Evolutionary conservation across 257 asterid genomes (phyloP), one percentile per base, ranked within the genome.

Genomic region (Petrea volubilis): DNA sequence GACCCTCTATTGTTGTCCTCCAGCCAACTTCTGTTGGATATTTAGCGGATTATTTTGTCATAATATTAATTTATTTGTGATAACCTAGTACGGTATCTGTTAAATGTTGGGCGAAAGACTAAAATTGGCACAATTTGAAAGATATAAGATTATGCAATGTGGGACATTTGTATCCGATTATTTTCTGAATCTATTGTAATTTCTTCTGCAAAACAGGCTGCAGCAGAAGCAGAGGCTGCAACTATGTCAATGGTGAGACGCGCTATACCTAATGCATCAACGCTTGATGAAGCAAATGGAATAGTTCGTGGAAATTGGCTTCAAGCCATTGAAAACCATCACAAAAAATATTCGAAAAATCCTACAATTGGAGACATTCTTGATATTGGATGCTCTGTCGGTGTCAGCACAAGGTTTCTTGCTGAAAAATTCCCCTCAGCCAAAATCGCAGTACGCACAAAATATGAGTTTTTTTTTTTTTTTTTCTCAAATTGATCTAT

Each of bases 211-310:
- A 34, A 21, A 74, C 68, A 93, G 97, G 98, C 98, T 69, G 98
- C 98, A 68, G 98, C 98, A 24, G 98, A 93, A 86, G 98, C 89
- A 51, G 98, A 93, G 76, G 81, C 98, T 10, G 97, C 98, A 38
- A 91, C 97, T 27, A 87, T 93, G 97, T 89, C 98, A 3, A 89
- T 91, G 91, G 78, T 81, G 70, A 84, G 90, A 67, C 82, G 97
- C 57, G 77, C 96, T 38, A 83, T 89, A 69, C 98, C 98, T 20
- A 0, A 81, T 82, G 96, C 97, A 10, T 80, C 94, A 31, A 89
- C 98, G 2, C 79, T 87, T 17, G 94, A 91, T 21, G 98, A 93
- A 81, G 97, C 97, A 58, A 86, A 86, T 71, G 84, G 82, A 74
- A 82, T 93, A 62, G 93, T 93, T 18, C 90, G 98, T 1, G 98